Evolutionary conservation across 164 flowering plant genomes (phyloP).

Genomic region (Aristolochia fimbriata): DNA sequence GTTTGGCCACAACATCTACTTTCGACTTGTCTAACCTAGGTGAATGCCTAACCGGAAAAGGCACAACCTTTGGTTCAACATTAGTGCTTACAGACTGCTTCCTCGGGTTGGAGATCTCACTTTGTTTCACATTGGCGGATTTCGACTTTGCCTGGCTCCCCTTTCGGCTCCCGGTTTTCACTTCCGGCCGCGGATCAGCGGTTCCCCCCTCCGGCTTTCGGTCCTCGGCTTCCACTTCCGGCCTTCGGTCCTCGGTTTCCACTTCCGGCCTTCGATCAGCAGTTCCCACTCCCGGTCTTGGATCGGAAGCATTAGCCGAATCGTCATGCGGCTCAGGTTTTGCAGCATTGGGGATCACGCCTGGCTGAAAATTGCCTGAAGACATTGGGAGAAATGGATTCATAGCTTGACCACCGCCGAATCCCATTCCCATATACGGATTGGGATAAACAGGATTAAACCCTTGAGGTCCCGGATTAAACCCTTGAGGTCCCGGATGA

Average conservation of each 20-base stretch:
- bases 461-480: slow-evolving; percentile 28
- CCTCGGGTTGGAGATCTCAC: too few relatives aligned
- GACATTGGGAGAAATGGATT: background rate
- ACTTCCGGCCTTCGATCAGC: background rate
- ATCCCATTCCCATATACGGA: background rate
- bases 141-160: background rate
- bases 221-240: background rate
- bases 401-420: background rate
- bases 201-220: too few relatives aligned
- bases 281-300: too few relatives aligned
- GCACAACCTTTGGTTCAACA: background rate
- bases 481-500: slow-evolving; percentile 41
- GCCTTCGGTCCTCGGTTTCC: background rate
- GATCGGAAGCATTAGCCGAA: background rate
- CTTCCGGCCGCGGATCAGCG: background rate
- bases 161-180: background rate
- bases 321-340: background rate
- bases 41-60: background rate
- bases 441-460: slow-evolving; percentile 11
- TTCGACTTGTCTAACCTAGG: slow-evolving; percentile 1
- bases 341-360: background rate
- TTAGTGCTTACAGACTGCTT: background rate
- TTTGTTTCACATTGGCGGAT: too few relatives aligned
- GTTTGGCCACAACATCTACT: background rate
- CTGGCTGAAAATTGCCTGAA: slow-evolving; percentile 1